phyloP scores from a whole-genome alignment of 2,329 filamentous ascomycete genomes.

The Endothia cerciana region DNA sequence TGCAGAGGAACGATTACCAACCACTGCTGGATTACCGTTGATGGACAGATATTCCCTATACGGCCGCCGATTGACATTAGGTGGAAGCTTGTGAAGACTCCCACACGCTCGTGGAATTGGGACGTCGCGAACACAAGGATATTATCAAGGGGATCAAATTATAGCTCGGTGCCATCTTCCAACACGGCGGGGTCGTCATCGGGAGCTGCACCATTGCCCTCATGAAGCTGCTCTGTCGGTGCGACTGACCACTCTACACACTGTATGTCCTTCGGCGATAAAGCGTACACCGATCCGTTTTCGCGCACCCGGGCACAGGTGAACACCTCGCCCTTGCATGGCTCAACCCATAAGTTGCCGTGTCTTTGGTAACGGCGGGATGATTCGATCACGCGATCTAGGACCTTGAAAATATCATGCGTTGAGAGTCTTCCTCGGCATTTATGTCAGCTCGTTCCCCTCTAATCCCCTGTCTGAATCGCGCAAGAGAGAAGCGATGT shows the following conservation, averaged over 20 bases:
- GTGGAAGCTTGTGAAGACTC: background rate
- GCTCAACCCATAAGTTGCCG: background rate
- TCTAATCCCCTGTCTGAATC: background rate
- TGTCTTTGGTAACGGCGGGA: background rate
- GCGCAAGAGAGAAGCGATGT: background rate
- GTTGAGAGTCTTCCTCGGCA: conserved; percentile 1
- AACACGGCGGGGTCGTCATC: no score
- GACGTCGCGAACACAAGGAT: background rate
- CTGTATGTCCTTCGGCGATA: background rate
- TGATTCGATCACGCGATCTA: background rate
- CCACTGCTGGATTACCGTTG: background rate
- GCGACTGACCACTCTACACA: background rate
- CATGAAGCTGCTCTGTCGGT: background rate
- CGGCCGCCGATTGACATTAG: background rate
- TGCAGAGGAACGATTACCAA: background rate
- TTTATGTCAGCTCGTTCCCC: background rate
- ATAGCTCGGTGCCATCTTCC: background rate
- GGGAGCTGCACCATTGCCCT: no score
- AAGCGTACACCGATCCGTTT: background rate
- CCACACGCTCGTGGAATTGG: background rate
- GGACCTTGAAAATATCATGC: background rate
- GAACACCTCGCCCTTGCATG: background rate
- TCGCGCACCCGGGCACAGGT: background rate
- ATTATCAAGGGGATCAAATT: no score
- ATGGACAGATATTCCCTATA: background rate